phyloP scores from a whole-genome alignment of 1,284 basidiomycete species.

The Rhodotorula sp. region DNA sequence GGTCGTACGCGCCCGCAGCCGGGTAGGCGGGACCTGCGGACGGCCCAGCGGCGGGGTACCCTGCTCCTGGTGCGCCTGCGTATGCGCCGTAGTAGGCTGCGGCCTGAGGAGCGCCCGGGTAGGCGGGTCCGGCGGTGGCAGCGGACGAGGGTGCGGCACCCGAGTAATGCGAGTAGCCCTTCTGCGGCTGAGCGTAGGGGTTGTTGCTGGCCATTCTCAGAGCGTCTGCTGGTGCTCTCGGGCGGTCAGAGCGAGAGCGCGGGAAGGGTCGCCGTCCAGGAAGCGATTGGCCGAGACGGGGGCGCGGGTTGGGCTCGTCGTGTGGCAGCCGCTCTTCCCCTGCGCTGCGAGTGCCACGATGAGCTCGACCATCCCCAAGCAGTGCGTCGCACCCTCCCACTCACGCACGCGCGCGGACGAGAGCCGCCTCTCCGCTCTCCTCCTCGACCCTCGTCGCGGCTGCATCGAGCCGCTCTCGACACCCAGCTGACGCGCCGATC shows the following conservation, averaged over 20 bases:
- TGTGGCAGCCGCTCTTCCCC: background rate
- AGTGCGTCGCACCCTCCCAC: background rate
- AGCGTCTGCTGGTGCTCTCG: no score
- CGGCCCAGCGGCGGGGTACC: background rate
- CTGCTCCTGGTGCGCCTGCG: background rate
- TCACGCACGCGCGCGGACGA: background rate
- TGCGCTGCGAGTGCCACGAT: conserved; percentile 2
- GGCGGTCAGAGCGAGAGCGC: background rate
- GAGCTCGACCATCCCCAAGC: conserved; percentile 25
- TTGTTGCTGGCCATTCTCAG: conserved; percentile 13
- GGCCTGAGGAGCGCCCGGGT: conserved; percentile 1
- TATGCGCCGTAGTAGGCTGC: conserved; percentile 4
- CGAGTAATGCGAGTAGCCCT: conserved; percentile 13
- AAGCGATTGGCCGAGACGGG: background rate
- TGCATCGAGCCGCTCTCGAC: no score
- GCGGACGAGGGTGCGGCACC: background rate
- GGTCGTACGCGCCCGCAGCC: conserved; percentile 28
- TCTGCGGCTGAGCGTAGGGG: conserved; percentile 35
- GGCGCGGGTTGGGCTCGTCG: background rate
- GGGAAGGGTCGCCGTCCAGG: background rate
- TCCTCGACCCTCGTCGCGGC: background rate
- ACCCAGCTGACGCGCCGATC: background rate
- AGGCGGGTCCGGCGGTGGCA: conserved; percentile 5
- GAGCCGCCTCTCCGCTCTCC: background rate
- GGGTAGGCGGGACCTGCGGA: conserved; percentile 3